These are phyloP conservation scores for Penicillium hordei DNA, from an alignment of 2,329 filamentous ascomycete genomes.

Conservation along the genomic window DNA sequence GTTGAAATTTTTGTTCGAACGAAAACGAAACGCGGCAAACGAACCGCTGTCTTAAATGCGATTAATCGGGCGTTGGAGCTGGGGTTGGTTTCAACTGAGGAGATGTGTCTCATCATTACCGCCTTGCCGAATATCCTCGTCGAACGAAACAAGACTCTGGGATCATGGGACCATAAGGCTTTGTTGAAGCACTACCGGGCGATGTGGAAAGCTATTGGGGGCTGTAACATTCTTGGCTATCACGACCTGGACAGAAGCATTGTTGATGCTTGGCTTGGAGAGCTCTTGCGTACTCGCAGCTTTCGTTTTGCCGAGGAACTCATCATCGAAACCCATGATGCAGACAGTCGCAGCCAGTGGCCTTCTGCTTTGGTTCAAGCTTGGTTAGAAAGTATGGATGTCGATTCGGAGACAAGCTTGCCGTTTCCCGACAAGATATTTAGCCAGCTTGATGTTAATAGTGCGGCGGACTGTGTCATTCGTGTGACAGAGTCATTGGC, in stretches of 20 bases:
- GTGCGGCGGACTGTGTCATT: constrained; percentile 31
- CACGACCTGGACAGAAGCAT: constrained; percentile 33
- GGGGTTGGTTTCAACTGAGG: constrained; percentile 35
- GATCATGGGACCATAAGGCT: constrained; percentile 14
- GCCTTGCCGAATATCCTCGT: constrained; percentile 25
- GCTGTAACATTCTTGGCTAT: constrained; percentile 36
- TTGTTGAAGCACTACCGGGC: constrained; percentile 28
- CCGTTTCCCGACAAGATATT: constrained; percentile 24
- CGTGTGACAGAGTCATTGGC: constrained; percentile 34
- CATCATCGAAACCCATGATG: constrained; percentile 29
- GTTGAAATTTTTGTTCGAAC: constrained; percentile 29
- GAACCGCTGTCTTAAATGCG: constrained; percentile 26
- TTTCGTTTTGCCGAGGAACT: constrained; percentile 32
- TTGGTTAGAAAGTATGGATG: constrained; percentile 24
- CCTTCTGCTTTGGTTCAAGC: constrained; percentile 28
- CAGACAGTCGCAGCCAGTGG: constrained; percentile 21
- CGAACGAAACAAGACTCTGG: constrained; percentile 16
- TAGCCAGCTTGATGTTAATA: constrained; percentile 24
- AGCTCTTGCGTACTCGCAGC: constrained; percentile 25
- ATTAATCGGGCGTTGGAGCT: constrained; percentile 35
- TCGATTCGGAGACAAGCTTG: constrained; percentile 6
- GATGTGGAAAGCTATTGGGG: constrained; percentile 41
- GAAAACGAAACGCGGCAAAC: constrained; percentile 18
- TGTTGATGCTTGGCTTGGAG: constrained; percentile 34
- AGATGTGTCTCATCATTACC: constrained; percentile 36